These are phyloP conservation scores for Termitomyces sp. DNA, from an alignment of 768 basidiomycete species.

Conservation along the genomic window DNA sequence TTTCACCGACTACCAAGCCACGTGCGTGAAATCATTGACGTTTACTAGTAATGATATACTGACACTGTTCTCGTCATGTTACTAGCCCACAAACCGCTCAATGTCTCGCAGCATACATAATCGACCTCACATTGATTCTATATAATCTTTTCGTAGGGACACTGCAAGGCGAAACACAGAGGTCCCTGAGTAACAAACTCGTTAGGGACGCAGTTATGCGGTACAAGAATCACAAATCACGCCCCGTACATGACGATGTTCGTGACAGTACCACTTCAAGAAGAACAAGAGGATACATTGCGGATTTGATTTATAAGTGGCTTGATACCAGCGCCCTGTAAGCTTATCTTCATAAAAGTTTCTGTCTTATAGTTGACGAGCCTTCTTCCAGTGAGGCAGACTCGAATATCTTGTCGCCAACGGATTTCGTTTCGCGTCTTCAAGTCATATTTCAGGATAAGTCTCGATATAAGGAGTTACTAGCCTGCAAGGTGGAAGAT, in stretches of 20 bases:
- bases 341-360: not conserved
- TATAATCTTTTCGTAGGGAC: not conserved
- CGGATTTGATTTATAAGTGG: not conserved
- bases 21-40: not conserved
- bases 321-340: not conserved
- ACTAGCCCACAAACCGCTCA: not conserved
- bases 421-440: not conserved
- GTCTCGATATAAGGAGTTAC: not conserved
- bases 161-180: not conserved
- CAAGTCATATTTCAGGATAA: not conserved
- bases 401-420: not conserved
- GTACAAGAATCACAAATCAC: not conserved
- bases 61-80: not conserved
- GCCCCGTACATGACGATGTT: not conserved
- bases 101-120: not conserved
- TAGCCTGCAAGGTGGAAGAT: not conserved
- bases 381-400: not conserved
- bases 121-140: not conserved
- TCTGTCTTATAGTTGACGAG: not conserved
- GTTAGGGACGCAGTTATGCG: not conserved
- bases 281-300: not conserved
- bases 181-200: not conserved
- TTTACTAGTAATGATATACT: not conserved
- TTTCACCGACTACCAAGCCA: not conserved
- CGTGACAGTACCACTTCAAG: not conserved